A percentile compares a stretch with the other conserved stretches of the same genome.
These are phyloP conservation scores for Rosa rugosa DNA, from an alignment of 306 rosid genomes.

Conservation along the genomic window DNA sequence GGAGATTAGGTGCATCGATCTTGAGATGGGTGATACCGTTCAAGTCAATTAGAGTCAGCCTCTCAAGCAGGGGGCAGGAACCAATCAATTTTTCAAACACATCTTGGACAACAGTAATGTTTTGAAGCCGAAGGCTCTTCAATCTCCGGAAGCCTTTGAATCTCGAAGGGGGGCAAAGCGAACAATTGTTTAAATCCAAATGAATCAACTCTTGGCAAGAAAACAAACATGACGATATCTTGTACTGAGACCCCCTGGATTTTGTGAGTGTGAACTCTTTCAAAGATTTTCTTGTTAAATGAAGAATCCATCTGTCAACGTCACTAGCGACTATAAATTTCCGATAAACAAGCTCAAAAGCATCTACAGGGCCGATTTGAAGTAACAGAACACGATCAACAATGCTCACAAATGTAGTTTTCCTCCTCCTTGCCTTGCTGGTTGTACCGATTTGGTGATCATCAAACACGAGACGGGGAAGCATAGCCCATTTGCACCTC, in stretches of 20 bases:
- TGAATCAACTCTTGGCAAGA: constrained; percentile 48
- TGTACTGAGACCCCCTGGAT: constrained; percentile 53
- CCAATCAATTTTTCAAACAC: constrained; percentile 47
- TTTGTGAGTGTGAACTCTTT: constrained; percentile 54
- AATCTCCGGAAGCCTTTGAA: constrained; percentile 52
- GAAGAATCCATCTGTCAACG: constrained; percentile 57
- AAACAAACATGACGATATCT: constrained; percentile 49
- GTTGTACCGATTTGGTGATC: constrained; percentile 27
- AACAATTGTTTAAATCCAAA: constrained; percentile 55
- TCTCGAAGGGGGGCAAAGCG: constrained; percentile 48
- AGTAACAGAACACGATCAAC: constrained; percentile 68
- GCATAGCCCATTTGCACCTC: constrained; percentile 64
- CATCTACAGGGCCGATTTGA: constrained; percentile 46
- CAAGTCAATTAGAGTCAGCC: constrained; percentile 47
- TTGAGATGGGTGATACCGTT: constrained; percentile 49
- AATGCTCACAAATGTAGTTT: constrained; percentile 31
- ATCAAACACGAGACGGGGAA: constrained; percentile 58
- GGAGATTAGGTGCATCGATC: constrained; percentile 50
- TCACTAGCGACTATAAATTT: constrained; percentile 42
- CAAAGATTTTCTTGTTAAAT: constrained; percentile 40
- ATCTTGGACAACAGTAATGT: constrained; percentile 47
- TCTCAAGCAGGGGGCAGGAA: constrained; percentile 53
- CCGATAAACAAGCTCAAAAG: constrained; percentile 53
- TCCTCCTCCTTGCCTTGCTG: constrained; percentile 3
- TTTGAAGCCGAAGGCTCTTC: constrained; percentile 63